Percentiles rank a stretch among this genome's conserved stretches.
These are phyloP conservation scores for Ophiostoma perfectum DNA, from an alignment of 2,329 filamentous ascomycete species.

Conservation along the genomic window DNA sequence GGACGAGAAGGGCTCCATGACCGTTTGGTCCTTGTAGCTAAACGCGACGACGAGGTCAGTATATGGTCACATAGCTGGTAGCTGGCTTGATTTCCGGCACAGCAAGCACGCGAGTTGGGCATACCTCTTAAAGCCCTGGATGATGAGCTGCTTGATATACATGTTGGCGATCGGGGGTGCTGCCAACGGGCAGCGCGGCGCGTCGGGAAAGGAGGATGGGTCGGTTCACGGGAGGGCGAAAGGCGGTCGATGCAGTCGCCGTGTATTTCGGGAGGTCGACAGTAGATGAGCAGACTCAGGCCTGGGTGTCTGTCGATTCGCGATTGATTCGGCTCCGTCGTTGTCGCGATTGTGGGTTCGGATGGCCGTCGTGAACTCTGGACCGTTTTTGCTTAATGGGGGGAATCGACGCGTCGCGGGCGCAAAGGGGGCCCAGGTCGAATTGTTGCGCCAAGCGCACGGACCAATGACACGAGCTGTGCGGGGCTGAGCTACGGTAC, in stretches of 20 bases:
- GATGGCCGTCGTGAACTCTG: conserved; percentile 12
- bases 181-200: conserved; percentile 30
- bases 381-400: conserved; percentile 21
- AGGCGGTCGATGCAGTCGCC: not conserved
- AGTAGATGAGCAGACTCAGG: not conserved
- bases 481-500: conserved; percentile 21
- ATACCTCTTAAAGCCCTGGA: conserved; percentile 98
- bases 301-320: conserved; percentile 16
- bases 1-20: conserved; percentile 95
- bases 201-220: conserved; percentile 15
- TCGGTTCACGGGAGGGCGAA: not conserved
- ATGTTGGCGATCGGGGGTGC: conserved; percentile 49
- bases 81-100: not conserved
- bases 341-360: conserved; percentile 24
- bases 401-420: conserved; percentile 26
- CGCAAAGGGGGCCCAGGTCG: conserved; percentile 21
- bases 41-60: conserved; percentile 23
- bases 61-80: not conserved
- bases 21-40: conserved; percentile 98
- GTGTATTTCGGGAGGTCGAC: not conserved
- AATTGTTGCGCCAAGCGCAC: conserved; percentile 19
- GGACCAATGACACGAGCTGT: conserved; percentile 20
- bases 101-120: not conserved
- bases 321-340: conserved; percentile 16
- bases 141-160: conserved; percentile 99